phyloP scores from a whole-genome alignment of 23 red algal species.

The Gracilaria domingensis region DNA sequence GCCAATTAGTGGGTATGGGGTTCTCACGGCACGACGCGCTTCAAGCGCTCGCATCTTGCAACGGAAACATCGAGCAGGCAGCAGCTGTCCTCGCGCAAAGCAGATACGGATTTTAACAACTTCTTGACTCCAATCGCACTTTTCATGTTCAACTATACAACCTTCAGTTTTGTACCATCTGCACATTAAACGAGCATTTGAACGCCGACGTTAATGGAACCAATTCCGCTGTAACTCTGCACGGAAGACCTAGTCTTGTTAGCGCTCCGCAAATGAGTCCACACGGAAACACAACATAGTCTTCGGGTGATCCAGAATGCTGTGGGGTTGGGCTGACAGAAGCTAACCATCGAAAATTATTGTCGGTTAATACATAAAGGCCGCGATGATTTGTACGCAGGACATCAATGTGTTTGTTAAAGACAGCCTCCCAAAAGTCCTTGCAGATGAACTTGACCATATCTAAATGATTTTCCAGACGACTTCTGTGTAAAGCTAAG shows the following conservation, averaged over 20 bases:
- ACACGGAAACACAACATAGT: slow-evolving; percentile 85
- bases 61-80: slow-evolving; percentile 76
- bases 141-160: neutral
- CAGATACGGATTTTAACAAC: slow-evolving; percentile 69
- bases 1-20: slow-evolving; percentile 54
- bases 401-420: slow-evolving; percentile 93
- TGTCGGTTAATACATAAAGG: slow-evolving; percentile 94
- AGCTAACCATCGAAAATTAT: slow-evolving; percentile 79
- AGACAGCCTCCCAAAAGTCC: slow-evolving; percentile 90
- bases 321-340: slow-evolving; percentile 46
- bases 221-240: slow-evolving; percentile 77
- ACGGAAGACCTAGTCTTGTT: slow-evolving; percentile 72
- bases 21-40: slow-evolving; percentile 52
- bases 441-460: slow-evolving; percentile 97
- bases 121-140: neutral
- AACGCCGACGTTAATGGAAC: slow-evolving; percentile 29
- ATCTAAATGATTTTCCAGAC: slow-evolving; percentile 81
- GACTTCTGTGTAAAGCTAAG: slow-evolving; percentile 44
- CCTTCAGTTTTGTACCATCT: slow-evolving; percentile 66
- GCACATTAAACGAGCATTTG: slow-evolving; percentile 74
- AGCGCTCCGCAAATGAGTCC: slow-evolving; percentile 88
- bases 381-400: slow-evolving; percentile 94
- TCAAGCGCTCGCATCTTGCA: slow-evolving; percentile 42
- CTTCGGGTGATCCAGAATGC: slow-evolving; percentile 56
- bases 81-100: slow-evolving; percentile 54